Base-by-base conservation (phyloP, 352 stramenopile genomes). In the Phytophthora constricta region DNA sequence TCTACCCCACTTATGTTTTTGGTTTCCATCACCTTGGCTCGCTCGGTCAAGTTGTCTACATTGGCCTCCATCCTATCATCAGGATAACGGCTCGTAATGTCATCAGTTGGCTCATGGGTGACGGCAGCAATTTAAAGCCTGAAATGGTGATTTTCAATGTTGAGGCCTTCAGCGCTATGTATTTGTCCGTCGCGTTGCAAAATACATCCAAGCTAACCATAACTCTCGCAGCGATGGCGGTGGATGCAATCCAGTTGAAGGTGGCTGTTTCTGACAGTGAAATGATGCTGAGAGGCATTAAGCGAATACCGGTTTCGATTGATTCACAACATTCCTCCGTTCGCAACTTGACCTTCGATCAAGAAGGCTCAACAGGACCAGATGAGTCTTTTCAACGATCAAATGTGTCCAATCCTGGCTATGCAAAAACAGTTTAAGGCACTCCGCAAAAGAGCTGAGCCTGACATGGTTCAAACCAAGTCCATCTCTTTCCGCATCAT, bases 81-180 rank as follows among this genome's bases (percentile, higher is more conserved):
- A 56, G 43, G 20, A 27, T 56, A 5, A 33, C 19, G 0, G 14
- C 25, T 25, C 4, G 49, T 26, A 43, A 56, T 56, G n/a, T n/a
- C n/a, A n/a, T n/a, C n/a, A n/a, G n/a, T n/a, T n/a, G n/a, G n/a
- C n/a, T n/a, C n/a, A n/a, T 56, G n/a, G 49, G 49, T 0, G 28
- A 56, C 19, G 5, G 8, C 7, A 10, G 25, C 31, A 28, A 56
- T 14, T 26, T 56, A 28, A 56, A 56, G 19, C 7, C 49, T n/a
- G 49, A 22, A 27, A 45, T 56, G 10, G 49, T 56, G 49, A 56
- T 46, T n/a, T 56, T 45, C 19, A 56, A 56, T 13, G 22, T 56
- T 31, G 49, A 56, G 49, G 49, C 43, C n/a, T 55, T 26, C 48
- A 28, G n/a, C 14, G 31, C 49, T 1, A n/a, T 56, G n/a, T 45